phyloP scores from a whole-genome alignment of 2,329 filamentous ascomycete species.

The Aspergillus versicolor region DNA sequence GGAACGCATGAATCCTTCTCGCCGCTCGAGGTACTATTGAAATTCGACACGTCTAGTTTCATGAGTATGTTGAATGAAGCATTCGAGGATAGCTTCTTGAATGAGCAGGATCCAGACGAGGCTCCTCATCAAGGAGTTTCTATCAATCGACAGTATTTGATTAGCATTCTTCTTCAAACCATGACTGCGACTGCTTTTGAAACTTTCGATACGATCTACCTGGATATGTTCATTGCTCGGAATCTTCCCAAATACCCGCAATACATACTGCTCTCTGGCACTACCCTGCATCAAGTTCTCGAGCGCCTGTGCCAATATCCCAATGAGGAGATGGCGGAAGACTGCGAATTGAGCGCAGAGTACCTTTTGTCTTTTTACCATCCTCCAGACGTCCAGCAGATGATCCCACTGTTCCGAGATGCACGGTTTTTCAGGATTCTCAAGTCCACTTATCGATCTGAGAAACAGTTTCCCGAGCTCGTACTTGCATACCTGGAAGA shows the following conservation, averaged over 20 bases:
- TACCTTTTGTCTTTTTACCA: slow-evolving; percentile 93
- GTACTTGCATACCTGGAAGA: slow-evolving; percentile 84
- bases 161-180: slow-evolving; percentile 86
- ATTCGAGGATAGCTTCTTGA: slow-evolving; percentile 92
- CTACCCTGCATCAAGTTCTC: slow-evolving; percentile 77
- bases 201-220: slow-evolving; percentile 80
- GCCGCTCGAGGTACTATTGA: slow-evolving; percentile 78
- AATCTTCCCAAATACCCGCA: slow-evolving; percentile 96
- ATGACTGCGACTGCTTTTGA: slow-evolving; percentile 74
- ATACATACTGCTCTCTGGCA: slow-evolving; percentile 86
- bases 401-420: slow-evolving; percentile 75
- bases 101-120: slow-evolving; percentile 68
- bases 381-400: slow-evolving; percentile 72
- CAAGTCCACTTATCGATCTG: slow-evolving; percentile 79
- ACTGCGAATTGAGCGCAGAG: slow-evolving; percentile 95
- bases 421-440: slow-evolving; percentile 88
- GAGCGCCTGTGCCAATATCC: slow-evolving; percentile 82
- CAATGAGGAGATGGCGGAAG: slow-evolving; percentile 75
- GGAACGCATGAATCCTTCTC: slow-evolving; percentile 81
- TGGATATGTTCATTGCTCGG: slow-evolving; percentile 97
- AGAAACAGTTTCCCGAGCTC: slow-evolving; percentile 76
- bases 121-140: slow-evolving; percentile 57
- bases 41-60: slow-evolving; percentile 88
- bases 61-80: slow-evolving; percentile 95
- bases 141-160: slow-evolving; percentile 87